phyloP scores from a whole-genome alignment of 169 alveolate species.

The Cryptosporidium baileyi region DNA sequence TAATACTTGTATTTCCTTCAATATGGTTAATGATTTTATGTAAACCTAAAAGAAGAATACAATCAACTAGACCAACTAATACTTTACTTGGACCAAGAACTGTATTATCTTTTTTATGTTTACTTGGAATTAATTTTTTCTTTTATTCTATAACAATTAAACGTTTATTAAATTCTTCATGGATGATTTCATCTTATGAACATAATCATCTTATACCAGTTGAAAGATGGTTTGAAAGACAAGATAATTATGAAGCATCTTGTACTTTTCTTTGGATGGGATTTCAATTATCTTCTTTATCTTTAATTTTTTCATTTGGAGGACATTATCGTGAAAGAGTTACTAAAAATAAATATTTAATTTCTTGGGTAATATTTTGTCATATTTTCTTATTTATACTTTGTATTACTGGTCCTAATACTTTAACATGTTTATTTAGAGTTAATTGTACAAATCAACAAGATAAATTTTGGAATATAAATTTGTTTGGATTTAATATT shows the following conservation, averaged over 20 bases:
- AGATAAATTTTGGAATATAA: neutral
- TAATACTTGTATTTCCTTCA: constrained; percentile 28
- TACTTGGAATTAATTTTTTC: neutral
- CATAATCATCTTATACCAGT: constrained; percentile 39
- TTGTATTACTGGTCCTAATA: constrained; percentile 19
- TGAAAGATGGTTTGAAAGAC: constrained; percentile 55
- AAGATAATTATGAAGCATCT: constrained; percentile 65
- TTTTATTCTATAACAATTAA: constrained; percentile 28
- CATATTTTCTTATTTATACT: constrained; percentile 2
- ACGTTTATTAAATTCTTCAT: neutral
- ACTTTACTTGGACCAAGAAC: constrained; percentile 29
- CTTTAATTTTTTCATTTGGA: constrained; percentile 41
- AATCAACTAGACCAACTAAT: constrained; percentile 18
- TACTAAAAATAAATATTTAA: constrained; percentile 31
- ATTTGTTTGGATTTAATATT: neutral
- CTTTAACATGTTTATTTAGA: constrained; percentile 56
- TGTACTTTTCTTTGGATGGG: constrained; percentile 61
- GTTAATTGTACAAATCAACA: constrained; percentile 33
- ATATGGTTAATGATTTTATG: constrained; percentile 34
- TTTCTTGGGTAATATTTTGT: constrained; percentile 34
- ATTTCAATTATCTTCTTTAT: constrained; percentile 34
- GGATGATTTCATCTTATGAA: constrained; percentile 23
- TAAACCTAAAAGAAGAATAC: constrained; percentile 18
- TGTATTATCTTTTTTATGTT: constrained; percentile 14
- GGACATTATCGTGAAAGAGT: constrained; percentile 52